A percentile compares a stretch with the other conserved stretches of the same genome.
phyloP scores from a whole-genome alignment of 75 land plant species.

The Pinus tabuliformis region DNA sequence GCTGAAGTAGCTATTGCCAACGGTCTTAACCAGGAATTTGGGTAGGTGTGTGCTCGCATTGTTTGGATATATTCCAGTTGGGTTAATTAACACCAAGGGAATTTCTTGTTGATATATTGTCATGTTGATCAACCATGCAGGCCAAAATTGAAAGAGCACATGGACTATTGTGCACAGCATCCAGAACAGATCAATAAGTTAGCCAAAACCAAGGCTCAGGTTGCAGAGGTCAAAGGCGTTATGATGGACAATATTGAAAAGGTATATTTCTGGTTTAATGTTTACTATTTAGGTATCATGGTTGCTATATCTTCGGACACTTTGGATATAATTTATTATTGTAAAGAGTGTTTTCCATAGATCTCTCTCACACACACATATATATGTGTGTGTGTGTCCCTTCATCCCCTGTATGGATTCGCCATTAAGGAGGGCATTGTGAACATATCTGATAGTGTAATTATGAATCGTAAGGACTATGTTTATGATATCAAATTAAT shows the following conservation, averaged over 20 bases:
- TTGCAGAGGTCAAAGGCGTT: slow-evolving; percentile 76
- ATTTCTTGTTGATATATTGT: background rate
- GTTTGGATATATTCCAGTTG: background rate
- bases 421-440: too few species aligned
- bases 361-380: too few species aligned
- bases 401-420: too few species aligned
- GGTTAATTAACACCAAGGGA: background rate
- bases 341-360: too few species aligned
- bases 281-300: background rate
- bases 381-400: too few species aligned
- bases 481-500: too few species aligned
- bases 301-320: too few species aligned
- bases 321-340: too few species aligned
- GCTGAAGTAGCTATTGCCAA: slow-evolving; percentile 51
- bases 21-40: slow-evolving; percentile 59
- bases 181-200: slow-evolving; percentile 79
- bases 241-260: slow-evolving; percentile 91
- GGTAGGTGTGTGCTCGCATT: slow-evolving; percentile 18
- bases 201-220: slow-evolving; percentile 72
- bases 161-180: slow-evolving; percentile 74
- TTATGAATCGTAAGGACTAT: too few species aligned
- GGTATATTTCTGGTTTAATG: slow-evolving; percentile 23
- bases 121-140: slow-evolving; percentile 23
- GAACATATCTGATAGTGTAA: too few species aligned
- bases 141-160: slow-evolving; percentile 69